Evolutionary conservation across 495 filamentous ascomycete species (phyloP).

Genomic region (Hamigera avellanea): DNA sequence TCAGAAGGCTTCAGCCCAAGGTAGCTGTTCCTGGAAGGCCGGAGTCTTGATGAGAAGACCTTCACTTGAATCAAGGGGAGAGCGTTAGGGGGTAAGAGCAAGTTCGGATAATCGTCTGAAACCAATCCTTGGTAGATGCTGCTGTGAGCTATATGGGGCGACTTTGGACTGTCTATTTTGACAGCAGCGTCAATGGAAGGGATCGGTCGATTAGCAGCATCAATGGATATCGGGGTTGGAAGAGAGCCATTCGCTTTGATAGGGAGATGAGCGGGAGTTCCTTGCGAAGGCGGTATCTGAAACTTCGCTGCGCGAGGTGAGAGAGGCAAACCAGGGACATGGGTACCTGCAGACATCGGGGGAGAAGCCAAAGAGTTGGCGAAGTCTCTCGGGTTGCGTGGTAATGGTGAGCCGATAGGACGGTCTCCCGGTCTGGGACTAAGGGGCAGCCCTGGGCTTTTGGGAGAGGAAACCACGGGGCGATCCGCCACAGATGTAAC

Average conservation of each 20-base stretch:
- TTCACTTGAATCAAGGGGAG: conserved; percentile 72
- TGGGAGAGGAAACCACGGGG: conserved; percentile 41
- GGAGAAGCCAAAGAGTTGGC: conserved; percentile 40
- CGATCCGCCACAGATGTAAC: conserved; percentile 14
- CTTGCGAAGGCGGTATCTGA: conserved; percentile 50
- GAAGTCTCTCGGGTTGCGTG: conserved; percentile 47
- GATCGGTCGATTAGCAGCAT: conserved; percentile 11
- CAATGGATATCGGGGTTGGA: conserved; percentile 1
- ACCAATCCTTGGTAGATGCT: conserved; percentile 56
- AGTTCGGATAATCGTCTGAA: conserved; percentile 71
- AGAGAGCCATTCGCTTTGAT: conserved; percentile 4
- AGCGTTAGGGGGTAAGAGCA: conserved; percentile 83
- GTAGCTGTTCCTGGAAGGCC: conserved; percentile 76
- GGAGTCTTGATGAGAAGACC: conserved; percentile 87
- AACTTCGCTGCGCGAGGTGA: conserved; percentile 61
- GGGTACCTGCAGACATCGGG: conserved; percentile 52
- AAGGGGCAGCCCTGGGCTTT: conserved; percentile 79
- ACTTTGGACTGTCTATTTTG: conserved; percentile 24
- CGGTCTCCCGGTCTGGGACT: conserved; percentile 80
- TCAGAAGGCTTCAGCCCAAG: conserved; percentile 54
- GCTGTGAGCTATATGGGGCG: conserved; percentile 10
- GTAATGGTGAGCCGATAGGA: conserved; percentile 59
- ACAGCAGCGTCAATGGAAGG: conserved; percentile 32
- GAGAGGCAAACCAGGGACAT: conserved; percentile 48
- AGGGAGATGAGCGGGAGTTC: conserved; percentile 1